Percentiles rank a stretch among this genome's conserved stretches.
phyloP scores from a whole-genome alignment of 2,329 filamentous ascomycete genomes.

The Cercospora sp. region DNA sequence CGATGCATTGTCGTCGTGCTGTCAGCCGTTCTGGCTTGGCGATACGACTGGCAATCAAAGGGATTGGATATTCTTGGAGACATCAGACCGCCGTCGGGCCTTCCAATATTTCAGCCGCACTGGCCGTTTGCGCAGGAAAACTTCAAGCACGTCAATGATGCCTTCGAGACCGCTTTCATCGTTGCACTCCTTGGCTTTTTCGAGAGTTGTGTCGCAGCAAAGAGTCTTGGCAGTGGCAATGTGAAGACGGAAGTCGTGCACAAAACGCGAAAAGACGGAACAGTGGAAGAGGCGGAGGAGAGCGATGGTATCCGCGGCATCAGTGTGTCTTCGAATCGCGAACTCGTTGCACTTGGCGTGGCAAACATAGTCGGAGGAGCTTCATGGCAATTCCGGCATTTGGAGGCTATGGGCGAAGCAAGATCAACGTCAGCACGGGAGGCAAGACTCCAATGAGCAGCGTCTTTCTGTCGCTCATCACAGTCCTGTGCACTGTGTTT shows the following conservation, averaged over 20 bases:
- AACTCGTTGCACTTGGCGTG: constrained; percentile 85
- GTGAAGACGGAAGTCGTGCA: constrained; percentile 51
- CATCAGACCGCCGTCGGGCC: constrained; percentile 65
- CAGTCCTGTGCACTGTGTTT: constrained; percentile 76
- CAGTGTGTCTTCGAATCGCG: constrained; percentile 83
- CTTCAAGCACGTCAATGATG: constrained; percentile 78
- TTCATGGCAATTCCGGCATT: constrained; percentile 94
- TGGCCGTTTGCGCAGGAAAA: constrained; percentile 80
- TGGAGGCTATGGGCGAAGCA: constrained; percentile 93
- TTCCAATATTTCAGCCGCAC: constrained; percentile 73
- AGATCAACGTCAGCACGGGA: constrained; percentile 90
- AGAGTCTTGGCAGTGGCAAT: constrained; percentile 70
- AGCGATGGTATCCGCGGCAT: constrained; percentile 69
- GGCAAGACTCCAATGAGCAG: constrained; percentile 93
- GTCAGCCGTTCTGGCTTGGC: constrained; percentile 77
- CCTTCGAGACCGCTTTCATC: constrained; percentile 87
- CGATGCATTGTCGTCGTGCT: constrained; percentile 86
- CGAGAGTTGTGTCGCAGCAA: constrained; percentile 93
- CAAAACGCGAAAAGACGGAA: constrained; percentile 44
- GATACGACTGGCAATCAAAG: constrained; percentile 72
- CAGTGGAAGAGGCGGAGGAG: constrained; percentile 38
- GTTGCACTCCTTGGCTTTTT: constrained; percentile 98
- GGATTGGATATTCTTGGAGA: constrained; percentile 83
- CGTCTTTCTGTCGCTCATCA: constrained; percentile 79
- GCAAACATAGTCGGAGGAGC: constrained; percentile 89